phyloP scores from a whole-genome alignment of 2,329 filamentous ascomycete species.

The Calonectria pseudoturangicola region DNA sequence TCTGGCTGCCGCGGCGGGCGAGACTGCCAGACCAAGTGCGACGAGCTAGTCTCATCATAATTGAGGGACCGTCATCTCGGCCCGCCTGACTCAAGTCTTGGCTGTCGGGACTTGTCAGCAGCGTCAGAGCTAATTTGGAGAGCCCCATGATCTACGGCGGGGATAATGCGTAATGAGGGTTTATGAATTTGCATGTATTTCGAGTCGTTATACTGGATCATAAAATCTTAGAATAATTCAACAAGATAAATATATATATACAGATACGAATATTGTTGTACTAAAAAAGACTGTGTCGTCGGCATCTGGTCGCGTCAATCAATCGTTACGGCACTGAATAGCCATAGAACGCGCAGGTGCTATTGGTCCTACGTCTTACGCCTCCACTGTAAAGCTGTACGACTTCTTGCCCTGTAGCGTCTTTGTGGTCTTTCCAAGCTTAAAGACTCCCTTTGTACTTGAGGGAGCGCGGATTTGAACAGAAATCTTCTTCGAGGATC shows the following conservation, averaged over 20 bases:
- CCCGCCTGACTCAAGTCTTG: background rate
- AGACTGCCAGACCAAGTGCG: background rate
- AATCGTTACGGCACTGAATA: no score
- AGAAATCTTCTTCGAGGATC: background rate
- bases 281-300: no score
- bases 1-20: background rate
- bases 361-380: background rate
- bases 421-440: constrained; percentile 13
- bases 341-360: no score
- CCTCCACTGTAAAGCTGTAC: constrained; percentile 12
- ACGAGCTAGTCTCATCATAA: constrained; percentile 2
- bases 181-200: background rate
- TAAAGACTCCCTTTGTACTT: background rate
- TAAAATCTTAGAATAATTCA: no score
- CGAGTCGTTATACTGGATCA: background rate
- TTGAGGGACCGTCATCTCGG: background rate
- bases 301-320: no score
- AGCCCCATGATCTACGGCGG: background rate
- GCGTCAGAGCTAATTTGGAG: background rate
- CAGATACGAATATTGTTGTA: no score
- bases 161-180: background rate
- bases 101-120: constrained; percentile 1
- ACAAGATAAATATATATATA: no score
- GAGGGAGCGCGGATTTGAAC: constrained; percentile 6
- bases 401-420: constrained; percentile 9